These are phyloP conservation scores for Geotrichum histeridarum DNA, from an alignment of 1,139 yeast genomes.

Conservation along the genomic window DNA sequence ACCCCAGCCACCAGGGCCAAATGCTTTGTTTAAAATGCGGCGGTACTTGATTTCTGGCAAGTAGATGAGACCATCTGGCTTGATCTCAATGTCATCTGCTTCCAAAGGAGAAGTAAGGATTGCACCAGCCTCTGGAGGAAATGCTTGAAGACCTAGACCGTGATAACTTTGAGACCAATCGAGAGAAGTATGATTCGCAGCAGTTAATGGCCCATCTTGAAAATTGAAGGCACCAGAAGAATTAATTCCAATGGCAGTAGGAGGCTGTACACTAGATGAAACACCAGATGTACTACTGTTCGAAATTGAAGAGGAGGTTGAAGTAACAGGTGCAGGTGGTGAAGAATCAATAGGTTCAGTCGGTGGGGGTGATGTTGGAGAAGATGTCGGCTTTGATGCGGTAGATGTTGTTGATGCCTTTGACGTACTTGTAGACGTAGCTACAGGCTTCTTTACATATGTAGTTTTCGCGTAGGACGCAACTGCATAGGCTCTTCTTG, in stretches of 20 bases:
- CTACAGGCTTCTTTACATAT: conserved; percentile 3
- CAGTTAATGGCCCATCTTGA: neutral
- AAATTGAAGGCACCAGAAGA: neutral
- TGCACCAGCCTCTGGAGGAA: conserved; percentile 55
- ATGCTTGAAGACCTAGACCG: conserved; percentile 77
- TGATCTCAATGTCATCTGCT: conserved; percentile 76
- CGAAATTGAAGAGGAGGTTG: neutral
- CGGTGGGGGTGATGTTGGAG: neutral
- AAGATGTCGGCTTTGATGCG: neutral
- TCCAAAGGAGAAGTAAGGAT: conserved; percentile 56
- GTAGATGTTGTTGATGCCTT: neutral
- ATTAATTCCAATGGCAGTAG: conserved; percentile 6
- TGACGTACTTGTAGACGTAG: conserved; percentile 2
- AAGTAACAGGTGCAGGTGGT: neutral
- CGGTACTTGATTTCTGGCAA: conserved; percentile 94
- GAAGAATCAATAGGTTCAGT: neutral
- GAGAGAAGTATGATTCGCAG: neutral
- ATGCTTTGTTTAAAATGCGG: conserved; percentile 77
- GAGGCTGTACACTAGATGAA: neutral
- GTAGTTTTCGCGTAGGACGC: neutral
- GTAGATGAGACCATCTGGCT: conserved; percentile 89
- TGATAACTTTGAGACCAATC: conserved; percentile 33
- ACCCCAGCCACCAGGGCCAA: conserved; percentile 99
- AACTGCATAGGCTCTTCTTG: conserved; percentile 4
- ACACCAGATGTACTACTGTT: neutral